Base-by-base conservation (phyloP, 2,329 filamentous ascomycete genomes). In the Calonectria henricotiae region DNA sequence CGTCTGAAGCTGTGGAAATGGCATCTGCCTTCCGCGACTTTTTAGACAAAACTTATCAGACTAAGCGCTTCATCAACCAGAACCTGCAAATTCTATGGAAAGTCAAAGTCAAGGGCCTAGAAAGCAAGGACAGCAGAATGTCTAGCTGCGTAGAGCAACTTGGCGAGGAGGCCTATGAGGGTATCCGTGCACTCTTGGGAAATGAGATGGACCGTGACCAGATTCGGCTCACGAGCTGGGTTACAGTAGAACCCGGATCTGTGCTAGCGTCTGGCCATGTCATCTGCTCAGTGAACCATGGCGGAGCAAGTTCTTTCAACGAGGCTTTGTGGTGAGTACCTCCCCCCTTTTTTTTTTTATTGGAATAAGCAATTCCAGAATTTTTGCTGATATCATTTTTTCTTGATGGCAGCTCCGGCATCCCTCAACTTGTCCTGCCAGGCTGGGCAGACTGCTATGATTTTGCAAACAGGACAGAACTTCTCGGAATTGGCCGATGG, bases 371-470 rank as follows among this genome's bases (percentile, higher is more conserved):
- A 39, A 30, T 30, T 30, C 27, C 8, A 13, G 20, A 51, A 23
- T 25, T 39, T n/a, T 32, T 39, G 5, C 37, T 23, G 5, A 27
- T 1, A 37, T 7, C 1, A 37, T 7, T 25, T 58, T 17, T 15
- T 27, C 20, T 9, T 5, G 1, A 25, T 20, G 3, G 23, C 20
- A 71, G 70, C 13, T 20, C 70, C 43, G 60, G 70, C 1, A 64
- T 71, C 1, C 70, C 70, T 13, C 70, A 71, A 6, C 35, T 71
- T 6, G 37, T 70, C 32, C 39, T 70, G 13, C 67, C 70, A 2
- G 60, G 30, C 13, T 71, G 70, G 70, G 58, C 63, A 8, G 70
- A 71, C 25, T 64, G 58, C 37, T 71, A 67, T 13, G 70, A 71
- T 43, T 71, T 67, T 54, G 67, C 67, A 2, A 70, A 60, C 49